Conservation (phyloP, 2,329 filamentous ascomycete species). For the Fusarium pininemorale region DNA sequence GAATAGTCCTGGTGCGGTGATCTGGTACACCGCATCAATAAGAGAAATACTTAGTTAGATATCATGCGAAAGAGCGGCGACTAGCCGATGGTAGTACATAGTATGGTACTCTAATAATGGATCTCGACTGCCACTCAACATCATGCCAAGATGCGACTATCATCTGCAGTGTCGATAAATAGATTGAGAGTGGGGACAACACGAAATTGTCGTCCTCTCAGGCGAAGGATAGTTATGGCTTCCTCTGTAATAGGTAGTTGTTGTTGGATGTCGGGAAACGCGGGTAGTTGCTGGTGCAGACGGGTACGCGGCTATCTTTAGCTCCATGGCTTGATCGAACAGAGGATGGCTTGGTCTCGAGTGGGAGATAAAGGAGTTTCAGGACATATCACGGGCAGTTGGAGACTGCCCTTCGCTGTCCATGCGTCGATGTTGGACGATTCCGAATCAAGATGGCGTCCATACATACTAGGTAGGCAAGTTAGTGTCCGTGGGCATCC, state of each 20-base stretch:
- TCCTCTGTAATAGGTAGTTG: background rate
- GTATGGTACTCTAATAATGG: background rate
- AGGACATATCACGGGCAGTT: conserved; percentile 15
- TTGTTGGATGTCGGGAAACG: background rate
- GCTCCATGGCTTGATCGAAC: background rate
- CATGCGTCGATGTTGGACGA: conserved; percentile 2
- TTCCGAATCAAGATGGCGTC: conserved; percentile 20
- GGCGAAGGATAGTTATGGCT: background rate
- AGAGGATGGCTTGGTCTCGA: conserved; percentile 4
- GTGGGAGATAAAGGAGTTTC: conserved; percentile 17
- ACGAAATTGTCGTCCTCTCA: conserved; percentile 2
- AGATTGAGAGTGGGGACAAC: conserved; percentile 8
- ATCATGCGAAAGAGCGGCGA: conserved; percentile 1
- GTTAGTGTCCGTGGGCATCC: background rate
- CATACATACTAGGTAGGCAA: background rate
- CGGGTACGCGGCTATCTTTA: conserved; percentile 28
- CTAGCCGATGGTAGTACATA: background rate
- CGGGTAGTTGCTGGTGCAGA: conserved; percentile 16
- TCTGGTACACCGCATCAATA: conserved; percentile 13
- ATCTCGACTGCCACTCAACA: background rate
- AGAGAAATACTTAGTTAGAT: background rate
- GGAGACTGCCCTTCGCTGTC: background rate
- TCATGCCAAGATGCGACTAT: conserved; percentile 24
- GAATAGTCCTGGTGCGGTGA: conserved; percentile 3
- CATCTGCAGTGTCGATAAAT: conserved; percentile 25